Conservation (phyloP, 108 stramenopile genomes). For the Pseudonitzschia pungens region DNA sequence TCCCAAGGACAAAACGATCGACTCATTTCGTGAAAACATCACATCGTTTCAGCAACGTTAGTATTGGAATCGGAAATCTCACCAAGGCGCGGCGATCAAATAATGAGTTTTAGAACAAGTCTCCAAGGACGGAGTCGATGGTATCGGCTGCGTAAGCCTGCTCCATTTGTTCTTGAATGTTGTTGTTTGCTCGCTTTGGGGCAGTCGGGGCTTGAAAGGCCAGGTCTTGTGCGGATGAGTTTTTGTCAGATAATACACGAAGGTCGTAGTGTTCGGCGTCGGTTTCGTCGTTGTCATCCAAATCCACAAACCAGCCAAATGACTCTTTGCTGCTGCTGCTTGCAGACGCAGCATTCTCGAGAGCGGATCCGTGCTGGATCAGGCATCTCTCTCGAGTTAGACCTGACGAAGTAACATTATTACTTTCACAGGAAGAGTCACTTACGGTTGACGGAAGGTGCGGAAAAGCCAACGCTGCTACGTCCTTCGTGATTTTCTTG, state of each 20-base stretch:
- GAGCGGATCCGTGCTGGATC: constrained; percentile 30
- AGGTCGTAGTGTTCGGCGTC: neutral
- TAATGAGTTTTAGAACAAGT: constrained; percentile 43
- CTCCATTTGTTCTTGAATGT: constrained; percentile 53
- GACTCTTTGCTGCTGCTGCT: constrained; percentile 24
- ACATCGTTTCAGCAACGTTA: too few species aligned
- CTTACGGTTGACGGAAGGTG: constrained; percentile 57
- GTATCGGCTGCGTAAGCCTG: constrained; percentile 70
- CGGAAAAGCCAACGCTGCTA: constrained; percentile 42
- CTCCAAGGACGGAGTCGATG: constrained; percentile 62
- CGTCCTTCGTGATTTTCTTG: constrained; percentile 11
- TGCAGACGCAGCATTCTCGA: constrained; percentile 23
- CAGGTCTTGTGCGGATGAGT: constrained; percentile 17
- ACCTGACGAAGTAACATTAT: constrained; percentile 15
- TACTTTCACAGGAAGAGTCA: constrained; percentile 47
- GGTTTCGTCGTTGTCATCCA: constrained; percentile 22
- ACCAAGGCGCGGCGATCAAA: neutral
- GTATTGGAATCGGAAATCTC: neutral
- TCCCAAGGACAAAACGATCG: neutral
- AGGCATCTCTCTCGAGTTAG: constrained; percentile 47
- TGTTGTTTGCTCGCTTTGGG: constrained; percentile 18
- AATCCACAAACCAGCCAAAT: constrained; percentile 59
- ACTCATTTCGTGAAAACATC: too few species aligned
- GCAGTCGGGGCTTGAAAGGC: constrained; percentile 50
- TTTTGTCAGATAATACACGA: neutral